Base-by-base conservation (phyloP, 331 rosid species). In the Arachis monticola region DNA sequence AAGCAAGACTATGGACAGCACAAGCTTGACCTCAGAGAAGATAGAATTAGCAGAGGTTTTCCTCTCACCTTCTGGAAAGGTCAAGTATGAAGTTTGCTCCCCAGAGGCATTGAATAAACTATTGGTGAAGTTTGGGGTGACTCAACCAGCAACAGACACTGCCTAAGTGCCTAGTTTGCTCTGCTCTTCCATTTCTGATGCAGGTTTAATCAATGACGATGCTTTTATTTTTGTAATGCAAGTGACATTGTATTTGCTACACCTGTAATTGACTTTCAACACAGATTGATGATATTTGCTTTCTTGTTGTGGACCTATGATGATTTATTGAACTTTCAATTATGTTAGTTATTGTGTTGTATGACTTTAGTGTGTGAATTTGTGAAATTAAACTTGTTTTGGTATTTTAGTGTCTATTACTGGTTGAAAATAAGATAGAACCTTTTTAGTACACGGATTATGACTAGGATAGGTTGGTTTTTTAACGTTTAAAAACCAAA, bases 1-100 rank as follows among this genome's bases (percentile, higher is more conserved):
- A 5, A 90, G 96, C 50, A 90, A 90, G 84, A 90, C 96, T 42
- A 90, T 90, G 96, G 96, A 90, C 78, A 90, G 90, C 84, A 90
- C 96, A 64, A 90, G 91, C 74, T 78, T 88, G 57, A 85, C 93
- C 52, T 86, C 91, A 0, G 96, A 90, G 17, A 88, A 90, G 83
- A 90, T 90, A 27, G 91, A 90, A 40, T 85, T 90, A 6, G 91
- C 96, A 2, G 93, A 90, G 79, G 90, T 88, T 61, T 86, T 77
- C 51, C 78, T 88, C 6, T 81, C 87, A 69, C 91, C 96, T 7
- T 77, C 93, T 5, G 96, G 96, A 31, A 80, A 83, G 67, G 93
- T 90, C 27, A 90, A 88, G 91, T 90, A 90, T 71, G 87, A 88
- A 76, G 93, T 90, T 72, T 83, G 88, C 84, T 78, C 96, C 13